phyloP scores from a whole-genome alignment of 75 land plant genomes.

The Gnetum montanum region DNA sequence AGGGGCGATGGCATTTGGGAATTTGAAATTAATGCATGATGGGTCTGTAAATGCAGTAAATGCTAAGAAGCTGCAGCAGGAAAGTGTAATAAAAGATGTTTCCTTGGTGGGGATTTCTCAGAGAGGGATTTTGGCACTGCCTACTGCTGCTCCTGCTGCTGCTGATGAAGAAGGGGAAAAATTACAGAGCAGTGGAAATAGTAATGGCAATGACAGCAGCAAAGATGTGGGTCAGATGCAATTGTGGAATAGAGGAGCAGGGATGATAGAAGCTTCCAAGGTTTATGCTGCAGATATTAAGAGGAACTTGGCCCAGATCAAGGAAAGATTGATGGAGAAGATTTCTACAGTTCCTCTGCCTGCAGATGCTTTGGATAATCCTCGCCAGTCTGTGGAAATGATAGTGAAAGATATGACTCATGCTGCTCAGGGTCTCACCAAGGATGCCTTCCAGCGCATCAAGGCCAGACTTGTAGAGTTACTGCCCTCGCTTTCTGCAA shows the following conservation, averaged over 20 bases:
- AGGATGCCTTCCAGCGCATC: slow-evolving; percentile 6
- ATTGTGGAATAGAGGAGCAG: slow-evolving; percentile 1
- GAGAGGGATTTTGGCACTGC: too few relatives aligned
- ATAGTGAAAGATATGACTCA: slow-evolving; percentile 10
- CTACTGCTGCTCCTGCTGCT: too few relatives aligned
- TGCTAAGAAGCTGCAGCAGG: too few relatives aligned
- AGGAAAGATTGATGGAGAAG: slow-evolving; percentile 9
- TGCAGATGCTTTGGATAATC: slow-evolving; percentile 6
- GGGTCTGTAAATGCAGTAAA: too few relatives aligned
- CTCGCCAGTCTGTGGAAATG: slow-evolving; percentile 4
- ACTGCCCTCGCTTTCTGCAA: slow-evolving; percentile 10
- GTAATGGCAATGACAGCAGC: neutral
- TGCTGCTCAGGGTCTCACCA: slow-evolving; percentile 6
- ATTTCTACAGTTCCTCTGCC: slow-evolving; percentile 4
- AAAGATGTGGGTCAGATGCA: neutral
- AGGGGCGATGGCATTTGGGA: too few relatives aligned
- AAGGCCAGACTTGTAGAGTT: slow-evolving; percentile 8
- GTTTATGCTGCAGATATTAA: slow-evolving; percentile 6
- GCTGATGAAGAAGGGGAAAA: neutral
- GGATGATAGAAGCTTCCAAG: slow-evolving; percentile 8
- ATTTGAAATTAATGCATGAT: too few relatives aligned
- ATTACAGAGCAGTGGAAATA: neutral
- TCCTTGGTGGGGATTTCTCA: too few relatives aligned
- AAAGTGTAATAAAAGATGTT: too few relatives aligned
- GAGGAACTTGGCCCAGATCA: slow-evolving; percentile 8